Conservation (phyloP, 331 rosid species). For the Spiraea crenata region DNA sequence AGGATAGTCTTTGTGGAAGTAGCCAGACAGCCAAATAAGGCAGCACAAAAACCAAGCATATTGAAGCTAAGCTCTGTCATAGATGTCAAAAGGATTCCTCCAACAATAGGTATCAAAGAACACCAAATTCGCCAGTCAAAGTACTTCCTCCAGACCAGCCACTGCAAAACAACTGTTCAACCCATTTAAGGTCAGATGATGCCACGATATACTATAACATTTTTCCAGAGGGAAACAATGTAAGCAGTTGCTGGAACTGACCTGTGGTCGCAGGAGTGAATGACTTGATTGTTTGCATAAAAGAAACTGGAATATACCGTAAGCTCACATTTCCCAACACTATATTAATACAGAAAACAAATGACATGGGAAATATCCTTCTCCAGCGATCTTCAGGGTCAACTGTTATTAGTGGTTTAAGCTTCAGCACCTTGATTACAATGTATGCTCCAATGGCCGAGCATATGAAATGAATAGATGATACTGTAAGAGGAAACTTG, state of each 20-base stretch:
- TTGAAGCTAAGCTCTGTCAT: conserved; percentile 95
- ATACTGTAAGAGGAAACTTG: conserved; percentile 91
- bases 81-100: conserved; percentile 97
- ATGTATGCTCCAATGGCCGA: conserved; percentile 81
- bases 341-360: conserved; percentile 93
- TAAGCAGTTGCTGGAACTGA: conserved; percentile 27
- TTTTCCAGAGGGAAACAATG: conserved; percentile 12
- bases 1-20: conserved; percentile 98
- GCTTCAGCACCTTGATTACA: conserved; percentile 75
- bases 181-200: conserved; percentile 34
- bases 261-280: conserved; percentile 99
- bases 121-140: conserved; percentile 97
- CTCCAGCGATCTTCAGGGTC: conserved; percentile 92
- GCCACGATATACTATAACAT: conserved; percentile 10
- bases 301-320: conserved; percentile 97
- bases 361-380: conserved; percentile 98
- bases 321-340: conserved; percentile 96
- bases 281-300: conserved; percentile 98
- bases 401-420: conserved; percentile 87
- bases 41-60: conserved; percentile 95
- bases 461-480: conserved; percentile 91
- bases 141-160: conserved; percentile 92
- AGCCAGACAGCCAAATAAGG: conserved; percentile 95
- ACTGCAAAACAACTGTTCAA: conserved; percentile 78
- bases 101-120: conserved; percentile 95